These are phyloP conservation scores for Cryptococcus amylolentus DNA, from an alignment of 1,284 basidiomycete species.

Conservation along the genomic window DNA sequence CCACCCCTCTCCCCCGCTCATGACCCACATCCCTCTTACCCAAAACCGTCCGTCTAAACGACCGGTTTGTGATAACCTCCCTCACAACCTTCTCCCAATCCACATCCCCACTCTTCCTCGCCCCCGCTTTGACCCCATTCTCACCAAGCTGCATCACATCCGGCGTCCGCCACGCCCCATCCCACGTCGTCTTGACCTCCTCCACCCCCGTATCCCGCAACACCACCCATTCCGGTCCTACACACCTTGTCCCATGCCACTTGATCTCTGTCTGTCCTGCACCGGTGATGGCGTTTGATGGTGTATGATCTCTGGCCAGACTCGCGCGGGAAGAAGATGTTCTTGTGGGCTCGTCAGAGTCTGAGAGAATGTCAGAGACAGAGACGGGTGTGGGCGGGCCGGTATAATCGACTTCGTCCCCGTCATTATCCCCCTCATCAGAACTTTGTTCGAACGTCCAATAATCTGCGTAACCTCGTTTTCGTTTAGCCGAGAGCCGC, in stretches of 20 bases:
- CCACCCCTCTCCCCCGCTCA: background rate
- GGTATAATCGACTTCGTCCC: conserved; percentile 22
- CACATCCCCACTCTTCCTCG: conserved; percentile 1
- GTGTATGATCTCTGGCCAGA: background rate
- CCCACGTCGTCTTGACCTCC: conserved; percentile 1
- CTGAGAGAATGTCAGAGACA: background rate
- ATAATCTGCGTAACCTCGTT: background rate
- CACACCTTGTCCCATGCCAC: conserved; percentile 25
- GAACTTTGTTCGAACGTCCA: conserved; percentile 8
- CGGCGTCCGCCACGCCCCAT: conserved; percentile 4
- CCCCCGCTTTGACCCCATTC: background rate
- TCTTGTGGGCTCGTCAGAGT: too few species aligned
- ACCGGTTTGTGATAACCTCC: conserved; percentile 12
- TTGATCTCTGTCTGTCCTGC: conserved; percentile 16
- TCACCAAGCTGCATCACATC: conserved; percentile 3
- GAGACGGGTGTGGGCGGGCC: conserved; percentile 33
- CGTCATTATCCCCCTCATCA: conserved; percentile 10
- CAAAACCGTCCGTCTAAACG: conserved; percentile 1
- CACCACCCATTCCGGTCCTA: conserved; percentile 31
- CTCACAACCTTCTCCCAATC: conserved; percentile 6
- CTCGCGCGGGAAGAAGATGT: background rate
- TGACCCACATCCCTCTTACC: background rate
- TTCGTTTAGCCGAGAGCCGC: background rate
- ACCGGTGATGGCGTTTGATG: conserved; percentile 1
- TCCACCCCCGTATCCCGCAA: conserved; percentile 13